Percentiles rank a stretch among this genome's conserved stretches.
These are phyloP conservation scores for Mycena haematopus DNA, from an alignment of 768 basidiomycete species.

Conservation along the genomic window DNA sequence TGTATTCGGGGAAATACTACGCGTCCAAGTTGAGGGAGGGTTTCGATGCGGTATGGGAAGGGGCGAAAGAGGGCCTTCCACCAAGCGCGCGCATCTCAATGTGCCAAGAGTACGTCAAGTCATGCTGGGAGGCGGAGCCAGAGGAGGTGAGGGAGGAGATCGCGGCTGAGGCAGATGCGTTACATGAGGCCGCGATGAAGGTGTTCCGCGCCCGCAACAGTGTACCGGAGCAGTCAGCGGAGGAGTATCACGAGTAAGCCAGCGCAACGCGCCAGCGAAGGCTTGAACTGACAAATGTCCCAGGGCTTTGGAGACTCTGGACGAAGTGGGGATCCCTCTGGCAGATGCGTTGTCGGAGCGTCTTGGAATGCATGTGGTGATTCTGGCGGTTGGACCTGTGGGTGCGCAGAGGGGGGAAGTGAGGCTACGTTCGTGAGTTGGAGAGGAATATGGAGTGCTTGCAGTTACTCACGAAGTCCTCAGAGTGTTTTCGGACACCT, in stretches of 20 bases:
- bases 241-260: conserved; percentile 23
- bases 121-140: background rate
- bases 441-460: too few species aligned
- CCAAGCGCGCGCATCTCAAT: background rate
- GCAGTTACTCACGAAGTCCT: background rate
- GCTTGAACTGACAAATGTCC: background rate
- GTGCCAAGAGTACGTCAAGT: conserved; percentile 7
- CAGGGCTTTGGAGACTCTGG: background rate
- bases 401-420: background rate
- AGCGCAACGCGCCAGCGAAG: too few species aligned
- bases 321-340: conserved; percentile 1
- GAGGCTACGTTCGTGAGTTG: background rate
- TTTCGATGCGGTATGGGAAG: conserved; percentile 21
- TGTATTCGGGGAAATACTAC: conserved; percentile 18
- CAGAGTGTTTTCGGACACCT: conserved; percentile 6
- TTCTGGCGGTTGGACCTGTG: background rate
- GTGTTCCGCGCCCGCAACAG: background rate
- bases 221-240: background rate
- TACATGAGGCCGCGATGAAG: background rate
- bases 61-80: background rate
- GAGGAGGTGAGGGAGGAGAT: conserved; percentile 1
- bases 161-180: background rate
- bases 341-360: conserved; percentile 1
- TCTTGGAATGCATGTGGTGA: background rate
- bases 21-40: conserved; percentile 6